Base-by-base conservation (phyloP, 2,329 filamentous ascomycete species). In the Penicillium digitatum region DNA sequence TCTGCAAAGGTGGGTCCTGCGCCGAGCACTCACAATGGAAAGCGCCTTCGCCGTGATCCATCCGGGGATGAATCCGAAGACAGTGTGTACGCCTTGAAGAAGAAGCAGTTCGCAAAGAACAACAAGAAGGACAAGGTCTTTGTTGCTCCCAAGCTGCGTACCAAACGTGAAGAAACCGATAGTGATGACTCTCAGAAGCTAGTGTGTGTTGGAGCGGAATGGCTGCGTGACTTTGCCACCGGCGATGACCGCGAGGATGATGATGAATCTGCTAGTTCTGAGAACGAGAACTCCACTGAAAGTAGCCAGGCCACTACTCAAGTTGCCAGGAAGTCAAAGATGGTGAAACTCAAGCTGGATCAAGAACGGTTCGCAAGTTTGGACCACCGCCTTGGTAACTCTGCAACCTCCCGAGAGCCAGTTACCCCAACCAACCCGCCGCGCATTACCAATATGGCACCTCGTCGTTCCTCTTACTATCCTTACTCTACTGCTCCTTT, bases 181-280 rank as follows among this genome's bases (percentile, higher is more conserved):
- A 48, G 34, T 3, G 18, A 22, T n/a, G 34, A n/a, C 26, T 29
- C 46, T 0, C 32, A 18, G 29, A 27, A 49, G 34, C 27, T 34
- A 69, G 69, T 16, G 66, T 51, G 38, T n/a, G 29, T 44, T 20
- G 29, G 22, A 20, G 31, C 48, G 2, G 38, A 32, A 20, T 45
- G 29, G 48, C 12, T 51, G 7, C 22, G 12, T 32, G 31, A 45
- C 32, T 45, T 43, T n/a, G 2, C 10, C 2, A 12, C 5, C 4
- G 10, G 24, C 6, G 6, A 32, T 6, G 20, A 44, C 11, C 9
- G 10, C 8, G 39, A 16, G 2, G 12, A 14, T n/a, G 31, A 45
- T 6, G 5, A 37, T 3, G 22, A 37, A 29, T 48, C 46, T 2
- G 18, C 27, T 9, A 27, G 2, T 27, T 29, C 45, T 6, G 46